Percentiles rank a stretch among this genome's conserved stretches.
These are phyloP conservation scores for Peniophora sp. DNA, from an alignment of 1,284 basidiomycete species.

Conservation along the genomic window DNA sequence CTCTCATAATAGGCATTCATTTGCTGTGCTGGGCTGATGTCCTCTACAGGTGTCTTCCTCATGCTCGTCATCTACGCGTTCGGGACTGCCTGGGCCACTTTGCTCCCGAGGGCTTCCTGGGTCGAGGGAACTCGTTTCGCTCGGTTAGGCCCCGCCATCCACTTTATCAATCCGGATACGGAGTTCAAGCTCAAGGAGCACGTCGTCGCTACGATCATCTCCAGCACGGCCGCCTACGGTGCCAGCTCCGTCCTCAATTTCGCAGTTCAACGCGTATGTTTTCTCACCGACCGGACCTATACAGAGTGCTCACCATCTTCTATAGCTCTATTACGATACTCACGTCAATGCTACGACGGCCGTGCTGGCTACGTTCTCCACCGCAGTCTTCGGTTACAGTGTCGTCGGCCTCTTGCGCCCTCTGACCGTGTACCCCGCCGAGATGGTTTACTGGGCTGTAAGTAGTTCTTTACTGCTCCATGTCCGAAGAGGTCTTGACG, in stretches of 20 bases:
- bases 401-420: conserved; percentile 50
- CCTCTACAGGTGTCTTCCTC: conserved; percentile 50
- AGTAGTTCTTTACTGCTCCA: conserved; percentile 6
- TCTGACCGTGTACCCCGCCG: conserved; percentile 60
- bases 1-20: conserved; percentile 51
- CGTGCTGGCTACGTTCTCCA: conserved; percentile 57
- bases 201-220: neutral
- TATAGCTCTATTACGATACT: conserved; percentile 51
- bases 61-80: conserved; percentile 48
- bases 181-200: conserved; percentile 53
- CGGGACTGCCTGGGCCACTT: conserved; percentile 44
- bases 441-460: conserved; percentile 64
- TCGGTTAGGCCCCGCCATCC: conserved; percentile 28
- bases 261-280: conserved; percentile 47
- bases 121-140: conserved; percentile 35
- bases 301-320: neutral
- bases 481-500: conserved; percentile 3
- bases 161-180: conserved; percentile 47
- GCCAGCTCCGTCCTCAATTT: conserved; percentile 50
- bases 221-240: conserved; percentile 33
- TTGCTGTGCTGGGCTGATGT: conserved; percentile 33
- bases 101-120: conserved; percentile 29
- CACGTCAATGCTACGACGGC: conserved; percentile 49
- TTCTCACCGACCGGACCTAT: too few relatives aligned
- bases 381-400: conserved; percentile 61